phyloP scores from a whole-genome alignment of 192 early-diverging fungal species.

The Coemansia guatemalensis region DNA sequence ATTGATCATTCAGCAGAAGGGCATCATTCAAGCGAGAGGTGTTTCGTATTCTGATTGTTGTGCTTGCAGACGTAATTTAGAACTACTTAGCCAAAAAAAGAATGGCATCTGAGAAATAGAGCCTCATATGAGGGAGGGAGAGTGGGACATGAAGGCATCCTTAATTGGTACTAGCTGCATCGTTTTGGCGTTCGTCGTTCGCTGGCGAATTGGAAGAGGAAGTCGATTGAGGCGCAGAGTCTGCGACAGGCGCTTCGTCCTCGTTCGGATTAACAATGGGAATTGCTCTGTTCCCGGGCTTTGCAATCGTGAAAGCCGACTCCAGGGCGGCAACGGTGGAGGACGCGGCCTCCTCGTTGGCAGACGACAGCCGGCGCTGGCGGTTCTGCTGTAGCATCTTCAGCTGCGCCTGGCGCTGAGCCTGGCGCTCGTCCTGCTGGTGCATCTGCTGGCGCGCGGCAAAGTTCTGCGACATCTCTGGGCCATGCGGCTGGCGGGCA shows the following conservation, averaged over 20 bases:
- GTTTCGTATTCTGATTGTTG: slow-evolving; percentile 1
- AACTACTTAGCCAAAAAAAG: not conserved
- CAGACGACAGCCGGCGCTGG: slow-evolving; percentile 50
- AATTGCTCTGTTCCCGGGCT: slow-evolving; percentile 49
- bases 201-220: not conserved
- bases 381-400: slow-evolving; percentile 54
- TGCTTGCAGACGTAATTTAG: not conserved
- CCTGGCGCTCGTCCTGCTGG: slow-evolving; percentile 50
- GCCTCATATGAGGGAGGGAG: not conserved
- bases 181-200: not conserved
- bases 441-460: slow-evolving; percentile 58
- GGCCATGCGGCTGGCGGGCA: slow-evolving; percentile 71
- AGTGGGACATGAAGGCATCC: not conserved
- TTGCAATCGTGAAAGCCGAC: slow-evolving; percentile 43
- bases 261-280: slow-evolving; percentile 47
- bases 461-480: slow-evolving; percentile 72
- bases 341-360: slow-evolving; percentile 25
- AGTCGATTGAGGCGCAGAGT: not conserved
- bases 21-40: not conserved
- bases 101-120: too few relatives aligned
- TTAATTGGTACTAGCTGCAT: not conserved
- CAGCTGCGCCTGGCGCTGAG: slow-evolving; percentile 51
- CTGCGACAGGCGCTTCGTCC: slow-evolving; percentile 7
- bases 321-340: slow-evolving; percentile 13
- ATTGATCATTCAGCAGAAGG: not conserved